phyloP scores from a whole-genome alignment of 73 alveolate genomes.

The Paramecium sexaurelia region DNA sequence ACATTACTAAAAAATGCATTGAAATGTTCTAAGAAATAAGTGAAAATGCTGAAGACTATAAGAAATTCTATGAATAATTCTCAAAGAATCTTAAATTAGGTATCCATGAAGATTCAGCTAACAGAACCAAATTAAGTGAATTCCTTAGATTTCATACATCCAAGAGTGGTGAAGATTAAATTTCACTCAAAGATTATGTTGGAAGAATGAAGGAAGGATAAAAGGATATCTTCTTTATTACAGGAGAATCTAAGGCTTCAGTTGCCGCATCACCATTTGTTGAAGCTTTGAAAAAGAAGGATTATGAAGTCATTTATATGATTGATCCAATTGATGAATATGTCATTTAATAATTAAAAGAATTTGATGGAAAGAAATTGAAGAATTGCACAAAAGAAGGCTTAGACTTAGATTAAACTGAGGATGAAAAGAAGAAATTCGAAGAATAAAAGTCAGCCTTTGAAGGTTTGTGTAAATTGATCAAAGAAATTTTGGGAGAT shows the following conservation, averaged over 20 bases:
- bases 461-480: slow-evolving; percentile 98
- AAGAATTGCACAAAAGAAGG: slow-evolving; percentile 98
- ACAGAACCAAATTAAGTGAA: slow-evolving; percentile 97
- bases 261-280: slow-evolving; percentile 99
- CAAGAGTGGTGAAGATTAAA: slow-evolving; percentile 98
- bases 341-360: slow-evolving; percentile 98
- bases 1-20: slow-evolving; percentile 98
- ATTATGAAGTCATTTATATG: slow-evolving; percentile 98
- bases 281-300: slow-evolving; percentile 98
- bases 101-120: slow-evolving; percentile 99
- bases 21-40: slow-evolving; percentile 98
- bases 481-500: slow-evolving; percentile 99
- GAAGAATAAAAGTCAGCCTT: slow-evolving; percentile 98
- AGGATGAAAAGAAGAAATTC: slow-evolving; percentile 92
- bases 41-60: slow-evolving; percentile 98
- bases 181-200: slow-evolving; percentile 97
- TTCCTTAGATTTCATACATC: slow-evolving; percentile 97
- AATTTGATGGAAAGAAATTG: slow-evolving; percentile 98
- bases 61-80: slow-evolving; percentile 99
- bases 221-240: slow-evolving; percentile 98
- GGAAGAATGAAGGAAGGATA: slow-evolving; percentile 99
- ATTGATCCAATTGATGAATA: slow-evolving; percentile 99
- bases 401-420: slow-evolving; percentile 96
- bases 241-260: slow-evolving; percentile 97
- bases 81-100: slow-evolving; percentile 98